These are phyloP conservation scores for Ramaria sp. DNA, from an alignment of 768 basidiomycete genomes.

Conservation along the genomic window DNA sequence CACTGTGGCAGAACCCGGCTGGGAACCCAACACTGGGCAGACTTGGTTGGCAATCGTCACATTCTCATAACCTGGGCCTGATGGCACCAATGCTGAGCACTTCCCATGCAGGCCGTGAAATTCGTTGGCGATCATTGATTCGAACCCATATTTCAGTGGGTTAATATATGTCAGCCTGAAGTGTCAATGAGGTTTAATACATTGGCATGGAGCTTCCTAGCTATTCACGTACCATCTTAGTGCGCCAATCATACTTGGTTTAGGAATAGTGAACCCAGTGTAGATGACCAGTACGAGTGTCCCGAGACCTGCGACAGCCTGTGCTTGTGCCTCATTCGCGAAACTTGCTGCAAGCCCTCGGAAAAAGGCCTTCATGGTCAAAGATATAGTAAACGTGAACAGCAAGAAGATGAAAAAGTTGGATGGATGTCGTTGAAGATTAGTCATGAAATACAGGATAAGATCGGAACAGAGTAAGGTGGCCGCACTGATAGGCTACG, in stretches of 20 bases:
- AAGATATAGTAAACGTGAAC: conserved; percentile 36
- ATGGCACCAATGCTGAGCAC: conserved; percentile 50
- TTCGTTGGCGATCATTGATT: conserved; percentile 69
- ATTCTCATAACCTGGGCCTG: conserved; percentile 50
- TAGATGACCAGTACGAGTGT: conserved; percentile 46
- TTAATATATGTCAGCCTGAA: conserved; percentile 31
- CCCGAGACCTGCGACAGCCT: conserved; percentile 43
- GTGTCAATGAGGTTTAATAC: conserved; percentile 17
- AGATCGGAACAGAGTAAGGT: conserved; percentile 36
- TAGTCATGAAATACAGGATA: conserved; percentile 52
- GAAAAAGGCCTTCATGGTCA: conserved; percentile 81
- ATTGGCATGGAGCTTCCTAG: conserved; percentile 17
- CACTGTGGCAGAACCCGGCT: conserved; percentile 43
- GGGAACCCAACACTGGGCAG: conserved; percentile 66
- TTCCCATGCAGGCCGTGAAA: conserved; percentile 59
- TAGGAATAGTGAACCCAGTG: conserved; percentile 53
- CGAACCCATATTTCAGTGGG: conserved; percentile 64
- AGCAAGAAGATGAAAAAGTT: conserved; percentile 69
- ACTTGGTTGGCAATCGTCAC: conserved; percentile 55
- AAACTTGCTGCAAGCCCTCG: conserved; percentile 57
- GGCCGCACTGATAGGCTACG: conserved; percentile 36
- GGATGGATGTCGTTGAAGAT: conserved; percentile 22
- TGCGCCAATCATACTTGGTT: conserved; percentile 55
- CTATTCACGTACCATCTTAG: conserved; percentile 49
- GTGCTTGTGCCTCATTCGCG: conserved; percentile 48